Evolutionary conservation across 805 yeast genomes (phyloP).

Genomic region (Hanseniaspora jakobsenii): DNA sequence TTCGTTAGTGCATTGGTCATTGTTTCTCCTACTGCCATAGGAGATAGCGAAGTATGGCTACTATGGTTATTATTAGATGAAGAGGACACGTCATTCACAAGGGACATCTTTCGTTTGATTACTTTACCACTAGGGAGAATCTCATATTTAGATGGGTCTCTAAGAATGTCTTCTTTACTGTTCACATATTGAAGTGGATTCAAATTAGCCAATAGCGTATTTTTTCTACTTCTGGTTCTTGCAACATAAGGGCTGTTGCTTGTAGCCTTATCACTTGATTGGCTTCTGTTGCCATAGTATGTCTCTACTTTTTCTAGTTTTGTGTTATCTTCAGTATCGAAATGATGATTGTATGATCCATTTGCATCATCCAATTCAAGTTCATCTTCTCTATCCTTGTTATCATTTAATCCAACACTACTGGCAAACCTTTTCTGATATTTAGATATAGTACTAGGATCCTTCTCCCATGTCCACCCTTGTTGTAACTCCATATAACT

Average conservation of each 20-base stretch:
- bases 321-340: no score
- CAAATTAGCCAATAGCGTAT: slow-evolving; percentile 4
- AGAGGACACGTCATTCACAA: slow-evolving; percentile 17
- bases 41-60: slow-evolving; percentile 7
- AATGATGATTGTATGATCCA: no score
- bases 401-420: background rate
- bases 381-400: slow-evolving; percentile 11
- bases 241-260: slow-evolving; percentile 4
- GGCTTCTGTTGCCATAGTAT: no score
- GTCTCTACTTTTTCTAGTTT: no score
- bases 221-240: slow-evolving; percentile 11
- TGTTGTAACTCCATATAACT: slow-evolving; percentile 64
- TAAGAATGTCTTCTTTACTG: background rate
- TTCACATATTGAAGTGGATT: slow-evolving; percentile 1
- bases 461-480: slow-evolving; percentile 61
- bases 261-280: no score
- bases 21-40: slow-evolving; percentile 22
- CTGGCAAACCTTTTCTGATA: slow-evolving; percentile 21
- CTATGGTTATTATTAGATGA: slow-evolving; percentile 8
- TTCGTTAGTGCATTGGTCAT: slow-evolving; percentile 23
- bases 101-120: slow-evolving; percentile 34
- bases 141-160: slow-evolving; percentile 34
- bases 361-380: background rate
- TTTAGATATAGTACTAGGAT: slow-evolving; percentile 29
- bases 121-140: slow-evolving; percentile 65